Evolutionary conservation across 2,329 filamentous ascomycete genomes (phyloP), one percentile per base, ranked within the genome.

Genomic region (Aspergillaceae sp.): DNA sequence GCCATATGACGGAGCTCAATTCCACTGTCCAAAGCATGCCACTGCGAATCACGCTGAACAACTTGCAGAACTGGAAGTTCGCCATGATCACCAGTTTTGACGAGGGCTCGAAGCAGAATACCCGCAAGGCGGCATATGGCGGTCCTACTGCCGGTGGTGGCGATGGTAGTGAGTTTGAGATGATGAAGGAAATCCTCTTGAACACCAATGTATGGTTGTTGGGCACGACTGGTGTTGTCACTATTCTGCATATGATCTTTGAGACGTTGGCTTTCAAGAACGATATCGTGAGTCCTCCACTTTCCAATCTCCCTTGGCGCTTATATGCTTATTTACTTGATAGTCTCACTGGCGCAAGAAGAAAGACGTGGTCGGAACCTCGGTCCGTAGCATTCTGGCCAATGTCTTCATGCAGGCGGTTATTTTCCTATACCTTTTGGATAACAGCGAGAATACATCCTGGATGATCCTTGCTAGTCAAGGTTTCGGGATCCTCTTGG

Each of bases 391-490:
- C 30, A 98, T 98, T 61, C 75, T 98, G 47, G 89, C 87, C 64
- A 98, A 97, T 61, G 90, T 97, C 51, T 90, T 97, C 67, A 98
- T 98, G 92, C 92, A 98, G 69, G 68, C 78, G 5, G 78, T 97
- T 61, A 96, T 98, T 68, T 94, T 98, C 78, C 77, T 98, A 40
- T 98, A 98, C 69, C 79, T 98, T 29, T 73, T 98, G 59, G 92
- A 98, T 72, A 97, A 98, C 74, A 94, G 89, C 55, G 89, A 96
- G 48, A 94, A 92, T 66, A 98, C 92, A 0, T 94, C 86, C 53
- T 98, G 91, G 91, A 97, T 98, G 89, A 97, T 98, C 57, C 75
- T 98, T 19, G 89, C 90, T 43, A 86, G 87, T 7, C 92, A 98
- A 71, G 92, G 85, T 19, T 82, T 94, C 51, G 89, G 90, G 43